Evolutionary conservation across 1,284 basidiomycete genomes (phyloP).

Genomic region (Ustanciosporium gigantosporum): DNA sequence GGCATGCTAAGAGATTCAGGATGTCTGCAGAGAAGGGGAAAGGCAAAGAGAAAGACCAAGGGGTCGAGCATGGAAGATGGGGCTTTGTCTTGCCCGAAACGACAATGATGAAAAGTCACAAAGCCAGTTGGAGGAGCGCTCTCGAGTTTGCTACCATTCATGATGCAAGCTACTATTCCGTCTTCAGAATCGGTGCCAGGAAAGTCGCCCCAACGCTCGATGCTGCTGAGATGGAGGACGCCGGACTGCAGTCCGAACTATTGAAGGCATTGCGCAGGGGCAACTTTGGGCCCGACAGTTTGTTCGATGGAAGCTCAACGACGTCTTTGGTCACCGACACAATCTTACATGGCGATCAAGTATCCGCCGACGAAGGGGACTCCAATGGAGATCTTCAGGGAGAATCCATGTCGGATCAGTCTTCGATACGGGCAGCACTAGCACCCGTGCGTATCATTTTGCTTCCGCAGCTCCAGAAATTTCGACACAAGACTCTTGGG

Average conservation of each 20-base stretch:
- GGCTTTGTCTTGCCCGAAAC: slow-evolving; percentile 54
- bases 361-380: background rate
- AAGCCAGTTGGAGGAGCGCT: slow-evolving; percentile 43
- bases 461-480: background rate
- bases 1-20: slow-evolving; percentile 59
- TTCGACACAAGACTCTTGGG: background rate
- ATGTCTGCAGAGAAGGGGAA: slow-evolving; percentile 53
- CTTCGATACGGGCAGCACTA: slow-evolving; percentile 4
- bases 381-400: background rate
- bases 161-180: slow-evolving; percentile 50
- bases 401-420: background rate
- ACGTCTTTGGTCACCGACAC: slow-evolving; percentile 1
- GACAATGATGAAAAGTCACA: slow-evolving; percentile 53
- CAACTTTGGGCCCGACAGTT: slow-evolving; percentile 1
- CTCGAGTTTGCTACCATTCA: slow-evolving; percentile 33
- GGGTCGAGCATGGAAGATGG: slow-evolving; percentile 31
- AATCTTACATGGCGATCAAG: slow-evolving; percentile 3
- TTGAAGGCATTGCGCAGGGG: background rate
- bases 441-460: slow-evolving; percentile 22
- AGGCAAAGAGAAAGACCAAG: slow-evolving; percentile 33
- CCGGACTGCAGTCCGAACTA: background rate
- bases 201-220: background rate
- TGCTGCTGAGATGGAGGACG: background rate
- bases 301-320: background rate
- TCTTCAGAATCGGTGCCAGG: slow-evolving; percentile 29